Conservation (phyloP, 2,329 filamentous ascomycete species). For the Mariannaea sp. region DNA sequence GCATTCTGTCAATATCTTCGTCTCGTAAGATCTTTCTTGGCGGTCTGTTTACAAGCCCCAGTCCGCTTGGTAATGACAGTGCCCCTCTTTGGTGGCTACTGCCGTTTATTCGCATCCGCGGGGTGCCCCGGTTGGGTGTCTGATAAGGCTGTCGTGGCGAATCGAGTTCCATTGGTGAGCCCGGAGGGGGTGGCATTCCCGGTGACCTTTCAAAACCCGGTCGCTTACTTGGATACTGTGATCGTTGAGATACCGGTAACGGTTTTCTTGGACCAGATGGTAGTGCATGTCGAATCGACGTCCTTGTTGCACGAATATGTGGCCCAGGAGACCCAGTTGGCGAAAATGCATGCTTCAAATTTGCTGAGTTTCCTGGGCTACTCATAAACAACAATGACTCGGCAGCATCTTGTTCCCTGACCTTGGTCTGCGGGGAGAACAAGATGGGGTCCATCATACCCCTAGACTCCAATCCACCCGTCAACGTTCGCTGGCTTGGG, state of each 20-base stretch:
- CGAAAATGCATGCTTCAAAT: constrained; percentile 61
- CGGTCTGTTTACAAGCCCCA: constrained; percentile 49
- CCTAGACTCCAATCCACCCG: constrained; percentile 39
- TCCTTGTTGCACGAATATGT: constrained; percentile 23
- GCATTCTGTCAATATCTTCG: constrained; percentile 63
- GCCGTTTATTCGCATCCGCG: constrained; percentile 51
- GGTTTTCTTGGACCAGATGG: constrained; percentile 58
- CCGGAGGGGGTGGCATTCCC: constrained; percentile 40
- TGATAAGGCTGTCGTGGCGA: constrained; percentile 41
- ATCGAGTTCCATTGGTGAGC: constrained; percentile 55
- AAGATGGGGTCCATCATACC: constrained; percentile 57
- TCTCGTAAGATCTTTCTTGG: constrained; percentile 50
- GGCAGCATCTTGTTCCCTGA: constrained; percentile 80
- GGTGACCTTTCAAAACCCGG: constrained; percentile 56
- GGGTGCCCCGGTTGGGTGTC: constrained; percentile 44
- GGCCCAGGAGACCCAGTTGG: constrained; percentile 46
- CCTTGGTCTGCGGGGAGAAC: constrained; percentile 65
- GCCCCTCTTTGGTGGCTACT: constrained; percentile 44
- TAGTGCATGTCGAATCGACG: constrained; percentile 43
- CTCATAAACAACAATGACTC: constrained; percentile 83
- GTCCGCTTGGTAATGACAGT: constrained; percentile 56
- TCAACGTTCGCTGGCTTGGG: constrained; percentile 44
- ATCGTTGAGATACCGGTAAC: constrained; percentile 54
- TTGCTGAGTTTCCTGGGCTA: constrained; percentile 73
- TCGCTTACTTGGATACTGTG: constrained; percentile 48